A percentile compares a stretch with the other conserved stretches of the same genome.
Conservation (phyloP, 257 asterid species). For the Oldenlandia corymbosa region DNA sequence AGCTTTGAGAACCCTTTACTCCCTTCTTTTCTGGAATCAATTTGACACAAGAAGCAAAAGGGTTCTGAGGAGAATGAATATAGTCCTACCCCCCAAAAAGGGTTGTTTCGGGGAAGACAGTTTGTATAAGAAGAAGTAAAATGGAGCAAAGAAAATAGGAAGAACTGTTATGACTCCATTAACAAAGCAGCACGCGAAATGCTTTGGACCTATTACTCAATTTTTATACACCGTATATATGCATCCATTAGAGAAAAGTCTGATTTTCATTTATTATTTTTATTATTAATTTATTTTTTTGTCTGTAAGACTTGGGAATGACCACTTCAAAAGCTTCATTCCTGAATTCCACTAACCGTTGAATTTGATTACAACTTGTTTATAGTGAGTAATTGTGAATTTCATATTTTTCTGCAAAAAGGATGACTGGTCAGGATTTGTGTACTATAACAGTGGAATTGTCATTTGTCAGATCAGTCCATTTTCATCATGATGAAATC, state of each 20-base stretch:
- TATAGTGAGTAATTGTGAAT: no score
- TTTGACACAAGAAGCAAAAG: conserved; percentile 1
- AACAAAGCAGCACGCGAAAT: neutral
- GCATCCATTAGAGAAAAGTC: no score
- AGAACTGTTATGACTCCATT: neutral
- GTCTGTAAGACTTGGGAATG: neutral
- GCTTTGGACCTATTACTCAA: neutral
- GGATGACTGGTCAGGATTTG: no score
- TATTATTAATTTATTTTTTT: no score
- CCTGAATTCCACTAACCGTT: neutral
- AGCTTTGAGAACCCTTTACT: conserved; percentile 8
- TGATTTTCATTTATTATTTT: no score
- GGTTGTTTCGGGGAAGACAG: neutral
- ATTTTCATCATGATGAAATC: no score
- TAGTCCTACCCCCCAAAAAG: conserved; percentile 11
- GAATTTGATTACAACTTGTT: no score
- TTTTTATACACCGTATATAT: neutral
- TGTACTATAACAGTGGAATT: no score
- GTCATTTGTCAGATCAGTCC: no score
- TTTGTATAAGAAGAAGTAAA: no score
- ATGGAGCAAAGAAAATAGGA: neutral
- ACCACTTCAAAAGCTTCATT: neutral
- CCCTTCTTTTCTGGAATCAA: neutral
- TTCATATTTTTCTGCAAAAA: no score
- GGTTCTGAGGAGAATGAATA: conserved; percentile 13